A percentile compares a stretch with the other conserved stretches of the same genome.
Evolutionary conservation across 2,329 filamentous ascomycete genomes (phyloP).

Genomic region (Neopestalotiopsis sp.): DNA sequence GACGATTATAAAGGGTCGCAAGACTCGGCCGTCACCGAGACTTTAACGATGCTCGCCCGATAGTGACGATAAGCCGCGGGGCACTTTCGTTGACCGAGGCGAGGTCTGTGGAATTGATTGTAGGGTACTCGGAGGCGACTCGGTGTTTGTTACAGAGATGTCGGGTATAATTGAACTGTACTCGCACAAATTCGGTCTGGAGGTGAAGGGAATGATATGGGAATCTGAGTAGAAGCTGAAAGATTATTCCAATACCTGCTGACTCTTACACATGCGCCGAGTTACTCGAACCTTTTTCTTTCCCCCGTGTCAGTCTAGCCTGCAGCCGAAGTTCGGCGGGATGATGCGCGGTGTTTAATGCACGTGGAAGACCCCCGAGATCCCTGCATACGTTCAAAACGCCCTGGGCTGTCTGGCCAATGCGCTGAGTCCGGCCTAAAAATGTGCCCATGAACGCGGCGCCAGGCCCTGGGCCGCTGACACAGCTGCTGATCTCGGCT

Average conservation of each 20-base stretch:
- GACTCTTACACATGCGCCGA: not conserved
- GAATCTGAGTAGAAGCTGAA: not conserved
- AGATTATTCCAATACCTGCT: not conserved
- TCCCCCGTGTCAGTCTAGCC: not conserved
- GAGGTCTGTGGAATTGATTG: not conserved
- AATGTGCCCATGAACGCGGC: not conserved
- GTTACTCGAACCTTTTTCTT: not conserved
- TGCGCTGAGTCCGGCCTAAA: not conserved
- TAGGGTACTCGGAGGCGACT: not conserved
- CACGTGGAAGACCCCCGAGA: not conserved
- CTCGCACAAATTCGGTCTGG: not conserved
- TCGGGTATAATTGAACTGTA: not conserved
- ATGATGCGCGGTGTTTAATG: constrained; percentile 8
- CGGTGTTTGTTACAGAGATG: not conserved
- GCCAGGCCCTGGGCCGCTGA: constrained; percentile 5
- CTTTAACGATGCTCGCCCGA: constrained; percentile 5
- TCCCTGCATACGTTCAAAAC: not conserved
- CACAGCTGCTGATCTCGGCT: constrained; percentile 15
- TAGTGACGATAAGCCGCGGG: constrained; percentile 17
- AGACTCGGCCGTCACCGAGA: constrained; percentile 6
- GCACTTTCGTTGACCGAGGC: not conserved
- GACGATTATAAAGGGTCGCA: not conserved
- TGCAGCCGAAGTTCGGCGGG: constrained; percentile 13
- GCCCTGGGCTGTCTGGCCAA: not conserved
- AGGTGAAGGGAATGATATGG: not conserved